Percentiles rank a stretch among this genome's conserved stretches.
phyloP scores from a whole-genome alignment of 768 basidiomycete species.

The Russula ochroleuca region DNA sequence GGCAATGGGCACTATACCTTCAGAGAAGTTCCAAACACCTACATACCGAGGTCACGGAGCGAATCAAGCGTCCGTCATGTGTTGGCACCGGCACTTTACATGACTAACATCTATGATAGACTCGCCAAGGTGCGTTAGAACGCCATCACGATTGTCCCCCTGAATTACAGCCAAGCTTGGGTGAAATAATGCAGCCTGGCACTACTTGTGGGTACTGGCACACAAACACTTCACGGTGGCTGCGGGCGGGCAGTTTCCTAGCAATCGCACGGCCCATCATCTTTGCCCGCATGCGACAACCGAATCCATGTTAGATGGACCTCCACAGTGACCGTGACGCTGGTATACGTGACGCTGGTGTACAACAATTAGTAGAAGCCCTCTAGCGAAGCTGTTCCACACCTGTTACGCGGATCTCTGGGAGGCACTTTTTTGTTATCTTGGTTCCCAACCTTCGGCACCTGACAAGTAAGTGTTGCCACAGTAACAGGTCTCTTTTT shows the following conservation, averaged over 20 bases:
- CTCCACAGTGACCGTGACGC: not conserved
- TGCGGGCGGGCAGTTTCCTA: not conserved
- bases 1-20: not conserved
- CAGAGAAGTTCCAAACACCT: not conserved
- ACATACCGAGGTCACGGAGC: not conserved
- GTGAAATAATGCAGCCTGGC: not conserved
- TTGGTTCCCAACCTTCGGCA: not conserved
- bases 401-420: not conserved
- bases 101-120: too few species aligned
- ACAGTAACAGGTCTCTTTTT: not conserved
- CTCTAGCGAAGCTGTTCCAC: too few species aligned
- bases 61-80: not conserved
- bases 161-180: not conserved
- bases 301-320: not conserved
- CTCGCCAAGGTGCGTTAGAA: too few species aligned
- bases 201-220: too few species aligned
- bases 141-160: not conserved
- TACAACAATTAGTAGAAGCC: not conserved
- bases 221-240: not conserved
- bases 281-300: not conserved
- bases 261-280: not conserved
- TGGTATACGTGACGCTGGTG: not conserved
- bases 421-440: not conserved
- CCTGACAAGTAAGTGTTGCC: not conserved
- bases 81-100: not conserved